Evolutionary conservation across 202 grass and related monocot species (phyloP).

Genomic region (Bolboschoenoplectus hybrid): DNA sequence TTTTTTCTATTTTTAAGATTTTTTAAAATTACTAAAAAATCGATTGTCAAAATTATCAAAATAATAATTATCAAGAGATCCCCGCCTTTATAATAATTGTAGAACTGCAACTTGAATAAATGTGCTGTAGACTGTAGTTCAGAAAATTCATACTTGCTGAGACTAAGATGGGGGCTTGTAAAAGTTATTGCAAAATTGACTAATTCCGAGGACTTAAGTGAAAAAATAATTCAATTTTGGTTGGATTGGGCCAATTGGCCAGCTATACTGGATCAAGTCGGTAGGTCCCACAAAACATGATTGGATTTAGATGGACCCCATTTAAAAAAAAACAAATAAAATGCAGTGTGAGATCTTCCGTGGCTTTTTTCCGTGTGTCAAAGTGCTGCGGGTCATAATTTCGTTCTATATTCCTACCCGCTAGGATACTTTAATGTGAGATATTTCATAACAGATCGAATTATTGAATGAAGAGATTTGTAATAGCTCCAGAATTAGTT

Average conservation of each 20-base stretch:
- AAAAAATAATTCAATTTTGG: not conserved
- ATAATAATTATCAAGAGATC: no score
- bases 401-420: not conserved
- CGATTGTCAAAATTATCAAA: no score
- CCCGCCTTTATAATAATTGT: not conserved
- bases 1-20: no score
- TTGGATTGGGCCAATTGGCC: not conserved
- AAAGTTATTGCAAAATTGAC: not conserved
- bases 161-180: no score
- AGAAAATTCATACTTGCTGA: not conserved
- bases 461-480: not conserved
- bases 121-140: not conserved
- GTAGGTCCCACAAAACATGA: not conserved
- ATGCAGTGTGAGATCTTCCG: not conserved
- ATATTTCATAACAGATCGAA: slow-evolving; percentile 16
- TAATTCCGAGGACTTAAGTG: not conserved
- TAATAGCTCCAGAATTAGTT: not conserved
- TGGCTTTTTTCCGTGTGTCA: not conserved
- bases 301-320: not conserved
- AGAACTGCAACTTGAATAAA: not conserved
- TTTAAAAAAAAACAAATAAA: not conserved
- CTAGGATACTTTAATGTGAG: not conserved
- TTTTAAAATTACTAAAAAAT: no score
- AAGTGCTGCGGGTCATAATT: not conserved
- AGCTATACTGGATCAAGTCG: not conserved